Percentiles rank a stretch among this genome's conserved stretches.
phyloP scores from a whole-genome alignment of 129 eudicot genomes.

The Apium graveolens region DNA sequence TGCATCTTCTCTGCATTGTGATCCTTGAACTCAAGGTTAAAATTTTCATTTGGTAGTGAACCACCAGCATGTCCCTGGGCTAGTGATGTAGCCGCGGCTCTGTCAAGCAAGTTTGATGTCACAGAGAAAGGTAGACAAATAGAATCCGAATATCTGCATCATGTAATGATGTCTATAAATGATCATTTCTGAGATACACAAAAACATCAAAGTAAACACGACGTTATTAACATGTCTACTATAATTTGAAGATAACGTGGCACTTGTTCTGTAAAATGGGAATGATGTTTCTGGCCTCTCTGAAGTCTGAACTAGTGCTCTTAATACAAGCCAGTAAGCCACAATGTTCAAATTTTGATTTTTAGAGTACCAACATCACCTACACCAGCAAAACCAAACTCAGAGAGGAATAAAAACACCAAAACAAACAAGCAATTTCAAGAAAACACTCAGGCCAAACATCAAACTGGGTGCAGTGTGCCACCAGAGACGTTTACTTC shows the following conservation, averaged over 20 bases:
- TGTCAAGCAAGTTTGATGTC: slow-evolving; percentile 31
- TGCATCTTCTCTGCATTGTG: no score
- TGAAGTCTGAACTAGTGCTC: neutral
- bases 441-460: slow-evolving; percentile 16
- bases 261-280: neutral
- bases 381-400: neutral
- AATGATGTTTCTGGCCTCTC: neutral
- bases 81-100: slow-evolving; percentile 60
- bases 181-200: no score
- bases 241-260: neutral
- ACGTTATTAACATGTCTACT: no score
- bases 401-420: neutral
- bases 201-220: no score
- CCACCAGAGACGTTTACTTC: no score
- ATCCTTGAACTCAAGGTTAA: slow-evolving; percentile 63
- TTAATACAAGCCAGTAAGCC: neutral
- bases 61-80: slow-evolving; percentile 80
- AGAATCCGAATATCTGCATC: neutral
- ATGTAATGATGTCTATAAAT: neutral
- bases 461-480: slow-evolving; percentile 20
- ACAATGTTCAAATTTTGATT: neutral
- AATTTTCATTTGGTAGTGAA: slow-evolving; percentile 66
- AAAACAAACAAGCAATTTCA: neutral
- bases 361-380: slow-evolving; percentile 2
- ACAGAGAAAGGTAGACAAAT: no score